Evolutionary conservation across 176 grass and related monocot genomes (phyloP), one percentile per base, ranked within the genome.

Genomic region (Bromus sterilis): DNA sequence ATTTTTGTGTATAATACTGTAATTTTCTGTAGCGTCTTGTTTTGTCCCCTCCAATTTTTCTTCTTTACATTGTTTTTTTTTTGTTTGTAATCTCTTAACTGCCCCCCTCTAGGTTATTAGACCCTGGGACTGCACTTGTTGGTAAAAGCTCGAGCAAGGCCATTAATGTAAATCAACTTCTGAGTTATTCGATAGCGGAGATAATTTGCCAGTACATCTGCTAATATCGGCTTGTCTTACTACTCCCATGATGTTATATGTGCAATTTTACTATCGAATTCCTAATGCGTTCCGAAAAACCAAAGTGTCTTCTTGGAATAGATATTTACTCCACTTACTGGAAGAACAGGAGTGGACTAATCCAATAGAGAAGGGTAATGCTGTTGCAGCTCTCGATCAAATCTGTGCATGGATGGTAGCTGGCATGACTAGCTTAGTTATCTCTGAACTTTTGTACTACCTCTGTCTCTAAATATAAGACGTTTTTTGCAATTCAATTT

Each of bases 151-250:
- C 42, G 18, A 64, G 65, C 56, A 78, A 24, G 21, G 28, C 11
- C 71, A 16, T 57, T 55, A 56, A 80, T 79, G 86, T 71, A 74
- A 74, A 46, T 74, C 73, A 74, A 16, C 16, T 46, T 71, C 30
- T 57, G 46, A 84, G 34, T n/a, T 73, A 46, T 74, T 46, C 4
- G 3, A 18, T 43, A 33, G 33, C 33, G 32, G 24, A 65, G 15
- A 55, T 55, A 55, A 23, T 61, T 30, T 2, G 37, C 28, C 2
- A 33, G 11, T 73, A 28, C 37, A 32, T 2, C 20, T 53, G 42
- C 21, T 72, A 20, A 23, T 83, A 46, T 49, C 29, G 11, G 11
- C 34, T 61, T 71, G 15, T 64, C 18, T 15, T 35, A 36, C 25
- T 62, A 33, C 6, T 28, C 18, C 39, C 13, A 18, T 24, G n/a